These are phyloP conservation scores for Porodaedalea pini DNA, from an alignment of 1,284 basidiomycete species.

Conservation along the genomic window DNA sequence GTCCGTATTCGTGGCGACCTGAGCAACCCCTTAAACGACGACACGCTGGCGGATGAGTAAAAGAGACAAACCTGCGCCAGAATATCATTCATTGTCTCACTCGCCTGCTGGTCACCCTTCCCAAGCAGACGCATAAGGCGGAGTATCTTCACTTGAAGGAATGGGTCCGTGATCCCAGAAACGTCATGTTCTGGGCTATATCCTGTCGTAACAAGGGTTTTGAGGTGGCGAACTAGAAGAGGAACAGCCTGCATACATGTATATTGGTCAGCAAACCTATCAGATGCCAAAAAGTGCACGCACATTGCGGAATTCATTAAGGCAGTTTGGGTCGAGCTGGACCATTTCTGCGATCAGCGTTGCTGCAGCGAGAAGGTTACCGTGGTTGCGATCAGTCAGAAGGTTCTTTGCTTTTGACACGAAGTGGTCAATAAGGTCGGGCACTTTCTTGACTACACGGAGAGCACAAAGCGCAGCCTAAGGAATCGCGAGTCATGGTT, in stretches of 20 bases:
- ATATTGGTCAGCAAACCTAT: slow-evolving; percentile 12
- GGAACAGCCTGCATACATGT: slow-evolving; percentile 71
- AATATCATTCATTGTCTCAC: slow-evolving; percentile 98
- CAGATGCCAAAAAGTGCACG: slow-evolving; percentile 24
- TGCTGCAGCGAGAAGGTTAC: slow-evolving; percentile 89
- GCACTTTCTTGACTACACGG: slow-evolving; percentile 93
- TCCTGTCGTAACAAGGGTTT: slow-evolving; percentile 92
- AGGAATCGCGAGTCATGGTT: slow-evolving; percentile 14
- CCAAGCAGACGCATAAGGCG: slow-evolving; percentile 90
- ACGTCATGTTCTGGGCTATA: slow-evolving; percentile 99
- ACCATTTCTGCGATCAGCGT: slow-evolving; percentile 97
- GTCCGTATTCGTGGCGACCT: slow-evolving; percentile 99
- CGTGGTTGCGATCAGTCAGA: slow-evolving; percentile 95
- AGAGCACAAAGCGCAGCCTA: slow-evolving; percentile 97
- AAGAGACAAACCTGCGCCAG: slow-evolving; percentile 72
- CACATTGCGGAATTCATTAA: slow-evolving; percentile 89
- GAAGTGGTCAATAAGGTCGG: slow-evolving; percentile 95
- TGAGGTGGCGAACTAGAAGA: slow-evolving; percentile 91
- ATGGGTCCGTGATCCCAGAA: slow-evolving; percentile 98
- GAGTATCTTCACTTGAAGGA: slow-evolving; percentile 96
- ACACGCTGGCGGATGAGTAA: background rate
- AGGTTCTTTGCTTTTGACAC: slow-evolving; percentile 85
- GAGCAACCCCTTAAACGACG: slow-evolving; percentile 6
- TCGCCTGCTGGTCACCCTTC: slow-evolving; percentile 80
- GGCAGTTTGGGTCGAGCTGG: slow-evolving; percentile 66